Conservation (phyloP, 2,329 filamentous ascomycete species). For the Parafenestella ontariensis region DNA sequence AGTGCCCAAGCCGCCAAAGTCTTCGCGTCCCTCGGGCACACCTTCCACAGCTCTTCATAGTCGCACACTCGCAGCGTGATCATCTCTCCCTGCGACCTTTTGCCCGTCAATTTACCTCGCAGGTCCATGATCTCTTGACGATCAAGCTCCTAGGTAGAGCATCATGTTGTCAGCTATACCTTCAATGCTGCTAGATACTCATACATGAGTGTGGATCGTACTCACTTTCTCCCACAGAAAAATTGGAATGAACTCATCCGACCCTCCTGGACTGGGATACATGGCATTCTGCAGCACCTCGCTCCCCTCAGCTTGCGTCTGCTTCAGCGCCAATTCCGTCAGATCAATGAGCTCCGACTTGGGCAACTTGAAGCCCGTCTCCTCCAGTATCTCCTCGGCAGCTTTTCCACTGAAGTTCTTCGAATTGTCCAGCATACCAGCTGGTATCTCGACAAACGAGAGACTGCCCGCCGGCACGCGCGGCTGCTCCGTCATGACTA, state of each 20-base stretch:
- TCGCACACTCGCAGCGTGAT: conserved; percentile 60
- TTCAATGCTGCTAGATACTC: no score
- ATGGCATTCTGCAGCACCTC: conserved; percentile 28
- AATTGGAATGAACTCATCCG: conserved; percentile 63
- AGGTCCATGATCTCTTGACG: conserved; percentile 26
- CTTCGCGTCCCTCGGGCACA: conserved; percentile 61
- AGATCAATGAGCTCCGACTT: conserved; percentile 60
- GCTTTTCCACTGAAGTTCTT: conserved; percentile 46
- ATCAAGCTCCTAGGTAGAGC: not conserved
- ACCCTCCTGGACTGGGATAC: conserved; percentile 61
- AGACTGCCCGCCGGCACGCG: conserved; percentile 61
- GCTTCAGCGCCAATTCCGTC: conserved; percentile 56
- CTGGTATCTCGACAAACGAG: conserved; percentile 60
- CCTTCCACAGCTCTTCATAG: conserved; percentile 59
- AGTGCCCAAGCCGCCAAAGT: conserved; percentile 62
- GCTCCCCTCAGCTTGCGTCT: not conserved
- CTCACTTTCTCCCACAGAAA: conserved; percentile 61
- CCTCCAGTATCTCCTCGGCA: conserved; percentile 57
- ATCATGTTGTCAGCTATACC: no score
- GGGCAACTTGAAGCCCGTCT: conserved; percentile 59
- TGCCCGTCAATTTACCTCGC: conserved; percentile 59
- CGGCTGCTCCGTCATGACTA: conserved; percentile 62
- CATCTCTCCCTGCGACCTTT: conserved; percentile 60
- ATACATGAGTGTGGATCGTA: conserved; percentile 22
- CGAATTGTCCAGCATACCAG: conserved; percentile 60